Evolutionary conservation across 1,284 basidiomycete species (phyloP), one percentile per base, ranked within the genome.

Genomic region (Rhodotorula mucilaginosa): DNA sequence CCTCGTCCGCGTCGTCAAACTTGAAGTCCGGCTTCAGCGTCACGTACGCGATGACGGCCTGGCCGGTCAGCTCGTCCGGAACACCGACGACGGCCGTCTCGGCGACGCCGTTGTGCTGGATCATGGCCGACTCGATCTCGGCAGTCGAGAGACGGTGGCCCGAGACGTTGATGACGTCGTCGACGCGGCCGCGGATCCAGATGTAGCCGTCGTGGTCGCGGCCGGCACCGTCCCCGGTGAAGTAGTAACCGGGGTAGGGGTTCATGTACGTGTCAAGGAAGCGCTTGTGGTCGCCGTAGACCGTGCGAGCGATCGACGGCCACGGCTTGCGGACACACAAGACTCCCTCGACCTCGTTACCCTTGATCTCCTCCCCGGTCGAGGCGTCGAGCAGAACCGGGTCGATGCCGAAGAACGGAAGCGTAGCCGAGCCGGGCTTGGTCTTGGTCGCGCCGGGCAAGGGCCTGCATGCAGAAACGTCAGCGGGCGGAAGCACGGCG

Each of bases 171-270:
- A 82, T 81, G 46, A 83, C 79, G 89, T 92, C 93, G 82, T 99
- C 96, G 58, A 99, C 89, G 78, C 96, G 90, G 65, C 96, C 96
- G 83, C 94, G 95, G 84, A 99, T 98, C 93, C 93, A 97, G 80
- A 70, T 91, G 83, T 99, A 99, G 10, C 96, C 96, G 79, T 99
- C 90, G 79, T 91, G 88, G 81, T 99, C 97, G 60, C 95, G 87
- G 34, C 90, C 91, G 29, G 95, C 96, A 70, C 95, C 95, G 79
- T 99, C 97, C 51, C 97, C 96, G 29, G 95, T 99, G 84, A 92
- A 98, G 87, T 94, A 98, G 81, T 86, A 84, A 29, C 93, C 90
- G 23, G 90, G 89, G 83, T 92, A 92, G n/a, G 89, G 89, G 83
- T 87, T 62, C 90, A 98, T 92, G 84, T 98, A 98, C 31, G 93